Conservation (phyloP, 2,329 filamentous ascomycete genomes). For the Trichoderma pleuroti region DNA sequence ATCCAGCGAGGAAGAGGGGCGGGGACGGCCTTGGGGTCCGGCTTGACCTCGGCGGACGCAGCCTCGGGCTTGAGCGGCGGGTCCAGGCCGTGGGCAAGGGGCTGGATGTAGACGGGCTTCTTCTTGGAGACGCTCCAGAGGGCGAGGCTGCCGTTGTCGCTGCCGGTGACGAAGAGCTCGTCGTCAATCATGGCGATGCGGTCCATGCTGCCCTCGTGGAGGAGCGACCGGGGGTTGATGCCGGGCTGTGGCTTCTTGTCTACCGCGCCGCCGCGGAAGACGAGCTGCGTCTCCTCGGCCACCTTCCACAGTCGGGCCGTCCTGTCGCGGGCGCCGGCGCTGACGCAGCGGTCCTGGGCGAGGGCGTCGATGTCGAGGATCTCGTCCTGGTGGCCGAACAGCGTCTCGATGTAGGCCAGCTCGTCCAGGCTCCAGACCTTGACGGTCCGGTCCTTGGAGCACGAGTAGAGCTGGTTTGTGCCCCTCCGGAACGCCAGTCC, state of each 20-base stretch:
- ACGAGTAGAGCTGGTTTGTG: slow-evolving; percentile 89
- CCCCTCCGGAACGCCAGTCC: slow-evolving; percentile 80
- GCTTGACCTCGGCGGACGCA: slow-evolving; percentile 68
- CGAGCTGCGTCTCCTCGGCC: slow-evolving; percentile 88
- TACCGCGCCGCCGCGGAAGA: slow-evolving; percentile 80
- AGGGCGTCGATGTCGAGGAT: slow-evolving; percentile 81
- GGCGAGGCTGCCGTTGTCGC: slow-evolving; percentile 81
- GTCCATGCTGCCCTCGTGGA: slow-evolving; percentile 83
- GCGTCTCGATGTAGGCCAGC: slow-evolving; percentile 88
- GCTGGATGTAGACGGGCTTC: slow-evolving; percentile 79
- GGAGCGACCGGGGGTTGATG: slow-evolving; percentile 50
- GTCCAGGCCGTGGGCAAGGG: slow-evolving; percentile 82
- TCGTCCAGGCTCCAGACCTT: slow-evolving; percentile 94
- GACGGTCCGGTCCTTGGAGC: slow-evolving; percentile 85
- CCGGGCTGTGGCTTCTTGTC: slow-evolving; percentile 47
- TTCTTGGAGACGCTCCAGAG: slow-evolving; percentile 93
- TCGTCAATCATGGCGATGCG: slow-evolving; percentile 86
- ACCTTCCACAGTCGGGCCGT: slow-evolving; percentile 96
- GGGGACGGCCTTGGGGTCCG: slow-evolving; percentile 57
- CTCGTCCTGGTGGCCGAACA: slow-evolving; percentile 93
- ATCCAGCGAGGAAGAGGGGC: slow-evolving; percentile 77
- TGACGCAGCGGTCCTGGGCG: slow-evolving; percentile 82
- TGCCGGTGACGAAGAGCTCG: slow-evolving; percentile 85
- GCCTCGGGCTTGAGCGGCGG: slow-evolving; percentile 63
- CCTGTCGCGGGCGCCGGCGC: slow-evolving; percentile 84